These are phyloP conservation scores for Dothistroma septosporum DNA, from an alignment of 2,329 filamentous ascomycete species.

Conservation along the genomic window DNA sequence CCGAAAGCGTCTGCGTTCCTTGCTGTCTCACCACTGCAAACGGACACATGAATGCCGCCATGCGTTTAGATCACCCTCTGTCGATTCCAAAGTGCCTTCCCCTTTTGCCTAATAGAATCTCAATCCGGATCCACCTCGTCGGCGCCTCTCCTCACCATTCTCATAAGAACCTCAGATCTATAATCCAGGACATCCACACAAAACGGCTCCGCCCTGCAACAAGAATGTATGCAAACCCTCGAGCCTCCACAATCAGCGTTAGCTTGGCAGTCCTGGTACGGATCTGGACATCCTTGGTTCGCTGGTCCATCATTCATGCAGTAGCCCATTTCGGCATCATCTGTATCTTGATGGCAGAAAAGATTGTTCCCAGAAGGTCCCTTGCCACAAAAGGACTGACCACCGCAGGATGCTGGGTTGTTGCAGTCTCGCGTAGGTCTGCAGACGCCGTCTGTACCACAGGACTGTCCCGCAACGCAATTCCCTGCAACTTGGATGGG, in stretches of 20 bases:
- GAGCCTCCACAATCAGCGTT: constrained; percentile 17
- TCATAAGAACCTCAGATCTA: not conserved
- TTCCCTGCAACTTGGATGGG: constrained; percentile 5
- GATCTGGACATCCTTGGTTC: constrained; percentile 10
- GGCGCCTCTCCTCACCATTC: not conserved
- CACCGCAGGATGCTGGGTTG: constrained; percentile 16
- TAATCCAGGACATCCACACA: constrained; percentile 20
- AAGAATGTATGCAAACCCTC: constrained; percentile 20
- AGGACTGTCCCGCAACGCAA: constrained; percentile 8
- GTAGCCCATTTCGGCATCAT: constrained; percentile 14
- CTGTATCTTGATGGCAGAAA: constrained; percentile 20
- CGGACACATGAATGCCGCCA: too few relatives aligned
- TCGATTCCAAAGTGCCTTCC: too few relatives aligned
- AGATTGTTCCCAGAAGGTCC: constrained; percentile 10
- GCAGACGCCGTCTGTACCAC: constrained; percentile 6
- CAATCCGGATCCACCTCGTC: not conserved
- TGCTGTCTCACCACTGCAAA: too few relatives aligned
- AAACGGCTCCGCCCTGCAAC: constrained; percentile 19
- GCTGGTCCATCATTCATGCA: constrained; percentile 16
- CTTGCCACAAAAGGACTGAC: constrained; percentile 15
- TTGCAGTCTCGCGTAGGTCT: constrained; percentile 13
- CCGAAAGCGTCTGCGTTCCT: too few relatives aligned
- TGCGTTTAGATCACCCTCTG: too few relatives aligned
- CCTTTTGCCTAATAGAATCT: not conserved
- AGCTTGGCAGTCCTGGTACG: constrained; percentile 15